Evolutionary conservation across 768 basidiomycete genomes (phyloP).

Genomic region (Pholiota microspora): DNA sequence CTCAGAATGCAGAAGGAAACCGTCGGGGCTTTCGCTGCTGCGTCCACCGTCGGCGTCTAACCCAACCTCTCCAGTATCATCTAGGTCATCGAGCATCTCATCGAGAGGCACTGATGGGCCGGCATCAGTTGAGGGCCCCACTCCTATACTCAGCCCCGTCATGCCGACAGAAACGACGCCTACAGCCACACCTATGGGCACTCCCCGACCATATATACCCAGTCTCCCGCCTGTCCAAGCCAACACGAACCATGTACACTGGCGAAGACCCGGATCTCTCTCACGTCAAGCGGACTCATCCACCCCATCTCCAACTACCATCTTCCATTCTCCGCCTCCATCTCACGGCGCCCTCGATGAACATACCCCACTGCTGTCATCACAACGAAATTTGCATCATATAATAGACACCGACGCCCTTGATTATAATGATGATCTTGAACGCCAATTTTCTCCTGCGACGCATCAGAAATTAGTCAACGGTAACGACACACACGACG

Average conservation of each 20-base stretch:
- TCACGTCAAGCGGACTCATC: slow-evolving; percentile 16
- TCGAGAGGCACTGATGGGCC: slow-evolving; percentile 3
- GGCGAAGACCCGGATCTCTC: slow-evolving; percentile 23
- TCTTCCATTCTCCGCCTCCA: slow-evolving; percentile 2
- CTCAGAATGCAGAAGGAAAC: slow-evolving; percentile 18
- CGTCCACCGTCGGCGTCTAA: slow-evolving; percentile 16
- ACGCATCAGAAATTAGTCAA: not conserved
- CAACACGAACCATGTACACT: slow-evolving; percentile 22
- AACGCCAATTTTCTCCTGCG: not conserved
- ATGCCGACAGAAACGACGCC: slow-evolving; percentile 20
- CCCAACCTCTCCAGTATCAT: slow-evolving; percentile 12
- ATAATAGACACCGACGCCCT: not conserved
- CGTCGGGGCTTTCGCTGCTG: slow-evolving; percentile 38
- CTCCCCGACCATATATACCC: slow-evolving; percentile 14
- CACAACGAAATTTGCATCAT: not conserved
- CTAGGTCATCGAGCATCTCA: slow-evolving; percentile 23
- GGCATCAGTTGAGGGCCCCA: not conserved
- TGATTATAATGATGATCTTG: not conserved
- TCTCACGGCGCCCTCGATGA: not conserved
- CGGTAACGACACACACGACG: not conserved
- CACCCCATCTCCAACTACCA: slow-evolving; percentile 9
- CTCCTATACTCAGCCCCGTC: not conserved
- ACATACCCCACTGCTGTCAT: slow-evolving; percentile 1
- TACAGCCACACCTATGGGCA: slow-evolving; percentile 24
- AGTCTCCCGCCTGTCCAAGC: slow-evolving; percentile 4